phyloP scores from a whole-genome alignment of 140 eudicot genomes.

The Anethum foeniculum region DNA sequence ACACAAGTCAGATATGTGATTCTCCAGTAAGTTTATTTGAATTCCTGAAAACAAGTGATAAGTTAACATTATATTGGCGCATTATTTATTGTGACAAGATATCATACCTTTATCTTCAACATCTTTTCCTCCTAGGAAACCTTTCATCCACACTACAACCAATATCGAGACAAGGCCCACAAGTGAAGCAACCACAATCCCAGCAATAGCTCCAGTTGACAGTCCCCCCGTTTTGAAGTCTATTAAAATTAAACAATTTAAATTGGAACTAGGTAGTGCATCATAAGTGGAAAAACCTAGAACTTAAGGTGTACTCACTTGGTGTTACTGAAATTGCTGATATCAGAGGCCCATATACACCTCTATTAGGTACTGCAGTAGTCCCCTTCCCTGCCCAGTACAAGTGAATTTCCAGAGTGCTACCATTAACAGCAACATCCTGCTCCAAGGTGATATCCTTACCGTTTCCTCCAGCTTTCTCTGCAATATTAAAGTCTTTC shows the following conservation, averaged over 20 bases:
- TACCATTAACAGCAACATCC: conserved; percentile 26
- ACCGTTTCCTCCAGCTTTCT: conserved; percentile 37
- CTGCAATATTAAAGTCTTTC: conserved; percentile 33
- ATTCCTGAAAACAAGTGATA: neutral
- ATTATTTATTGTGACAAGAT: neutral
- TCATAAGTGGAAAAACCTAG: neutral
- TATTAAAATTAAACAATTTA: neutral
- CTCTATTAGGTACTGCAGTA: conserved; percentile 24
- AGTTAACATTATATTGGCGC: neutral
- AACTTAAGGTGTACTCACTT: conserved; percentile 14
- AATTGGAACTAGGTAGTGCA: neutral
- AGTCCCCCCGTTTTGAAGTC: conserved; percentile 18
- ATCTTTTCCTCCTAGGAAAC: conserved; percentile 9
- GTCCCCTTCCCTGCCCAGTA: conserved; percentile 45
- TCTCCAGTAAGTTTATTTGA: neutral
- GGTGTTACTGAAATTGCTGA: conserved; percentile 31
- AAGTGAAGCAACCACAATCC: conserved; percentile 22
- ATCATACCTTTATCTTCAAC: conserved; percentile 20
- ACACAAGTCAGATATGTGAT: neutral
- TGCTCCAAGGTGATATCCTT: conserved; percentile 22
- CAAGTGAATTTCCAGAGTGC: conserved; percentile 49
- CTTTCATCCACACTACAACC: conserved; percentile 8
- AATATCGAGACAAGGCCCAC: conserved; percentile 11
- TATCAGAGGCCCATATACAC: conserved; percentile 33
- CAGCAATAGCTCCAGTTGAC: conserved; percentile 19